phyloP scores from a whole-genome alignment of 2,329 filamentous ascomycete species.

The Leptodontidium sp. region DNA sequence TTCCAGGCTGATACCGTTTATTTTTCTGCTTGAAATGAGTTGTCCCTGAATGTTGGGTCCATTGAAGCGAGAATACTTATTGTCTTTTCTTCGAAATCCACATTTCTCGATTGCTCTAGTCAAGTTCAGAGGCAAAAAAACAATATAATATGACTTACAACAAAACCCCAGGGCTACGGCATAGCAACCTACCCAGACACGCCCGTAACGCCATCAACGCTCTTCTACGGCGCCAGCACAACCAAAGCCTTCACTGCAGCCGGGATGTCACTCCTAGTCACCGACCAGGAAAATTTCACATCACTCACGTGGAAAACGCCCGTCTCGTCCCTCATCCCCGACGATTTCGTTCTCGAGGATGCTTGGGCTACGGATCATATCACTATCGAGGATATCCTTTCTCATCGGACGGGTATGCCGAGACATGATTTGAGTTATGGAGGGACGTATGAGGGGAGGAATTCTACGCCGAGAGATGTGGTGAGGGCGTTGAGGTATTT shows the following conservation, averaged over 20 bases:
- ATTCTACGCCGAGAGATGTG: conserved; percentile 38
- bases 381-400: conserved; percentile 62
- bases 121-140: not conserved
- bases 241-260: conserved; percentile 64
- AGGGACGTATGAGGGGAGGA: conserved; percentile 41
- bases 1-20: not conserved
- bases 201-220: conserved; percentile 55
- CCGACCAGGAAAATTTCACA: conserved; percentile 50
- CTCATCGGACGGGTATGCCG: conserved; percentile 60
- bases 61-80: too few species aligned
- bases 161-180: conserved; percentile 49
- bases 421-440: conserved; percentile 51
- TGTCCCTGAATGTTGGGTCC: not conserved
- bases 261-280: conserved; percentile 57
- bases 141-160: not conserved
- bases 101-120: too few species aligned
- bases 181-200: conserved; percentile 49
- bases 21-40: not conserved
- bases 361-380: conserved; percentile 56
- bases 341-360: conserved; percentile 60
- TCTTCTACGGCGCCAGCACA: conserved; percentile 64
- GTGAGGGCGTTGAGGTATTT: conserved; percentile 56
- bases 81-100: too few species aligned
- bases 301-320: conserved; percentile 56
- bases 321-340: conserved; percentile 56